A percentile compares a stretch with the other conserved stretches of the same genome.
phyloP scores from a whole-genome alignment of 495 filamentous ascomycete genomes.

The Astrocystis sublimbata region DNA sequence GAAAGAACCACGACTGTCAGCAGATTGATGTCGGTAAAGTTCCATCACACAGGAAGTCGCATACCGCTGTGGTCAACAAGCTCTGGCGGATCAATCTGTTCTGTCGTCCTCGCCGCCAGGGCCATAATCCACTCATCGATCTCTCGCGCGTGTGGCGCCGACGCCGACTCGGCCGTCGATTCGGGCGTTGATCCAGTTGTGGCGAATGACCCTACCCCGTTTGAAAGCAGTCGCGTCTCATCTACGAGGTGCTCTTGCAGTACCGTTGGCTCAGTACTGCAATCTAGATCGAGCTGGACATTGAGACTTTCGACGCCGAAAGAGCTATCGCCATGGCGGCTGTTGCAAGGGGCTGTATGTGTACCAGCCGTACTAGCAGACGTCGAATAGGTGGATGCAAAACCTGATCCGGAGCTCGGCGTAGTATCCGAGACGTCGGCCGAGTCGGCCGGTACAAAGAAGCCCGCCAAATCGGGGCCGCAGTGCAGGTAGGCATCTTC shows the following conservation, averaged over 20 bases:
- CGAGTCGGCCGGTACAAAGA: not conserved
- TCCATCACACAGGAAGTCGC: not conserved
- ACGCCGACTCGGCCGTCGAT: not conserved
- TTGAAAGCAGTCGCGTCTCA: not conserved
- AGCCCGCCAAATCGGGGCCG: not conserved
- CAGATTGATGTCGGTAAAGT: not conserved
- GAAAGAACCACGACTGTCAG: not conserved
- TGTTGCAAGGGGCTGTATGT: not conserved
- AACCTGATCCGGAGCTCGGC: not conserved
- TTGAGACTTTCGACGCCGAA: not conserved
- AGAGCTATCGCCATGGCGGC: not conserved
- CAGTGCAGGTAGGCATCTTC: not conserved
- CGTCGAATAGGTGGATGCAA: not conserved
- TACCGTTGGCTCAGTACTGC: not conserved
- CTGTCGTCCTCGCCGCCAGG: not conserved
- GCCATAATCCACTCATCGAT: conserved; percentile 3
- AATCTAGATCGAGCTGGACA: not conserved
- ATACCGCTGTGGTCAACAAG: conserved; percentile 11
- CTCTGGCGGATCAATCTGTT: not conserved
- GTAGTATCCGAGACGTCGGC: not conserved
- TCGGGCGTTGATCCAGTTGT: no score
- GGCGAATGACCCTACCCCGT: not conserved
- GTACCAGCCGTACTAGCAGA: not conserved
- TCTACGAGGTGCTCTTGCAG: not conserved
- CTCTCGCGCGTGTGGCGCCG: not conserved